Conservation (phyloP, 208 protist genomes). For the Leishmania guyanensis region DNA sequence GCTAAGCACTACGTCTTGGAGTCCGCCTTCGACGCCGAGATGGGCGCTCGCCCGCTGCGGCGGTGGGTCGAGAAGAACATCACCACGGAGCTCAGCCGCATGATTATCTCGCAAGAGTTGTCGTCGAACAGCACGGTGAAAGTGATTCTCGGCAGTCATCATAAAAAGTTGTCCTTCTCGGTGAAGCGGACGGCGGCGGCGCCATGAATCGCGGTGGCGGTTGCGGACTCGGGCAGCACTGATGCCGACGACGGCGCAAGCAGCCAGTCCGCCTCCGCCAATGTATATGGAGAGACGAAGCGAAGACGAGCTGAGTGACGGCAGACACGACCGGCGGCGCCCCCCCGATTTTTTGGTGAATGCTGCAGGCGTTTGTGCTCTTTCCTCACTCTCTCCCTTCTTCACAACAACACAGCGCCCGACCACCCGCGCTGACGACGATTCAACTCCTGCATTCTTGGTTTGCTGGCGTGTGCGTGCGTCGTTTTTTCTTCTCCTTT, state of each 20-base stretch:
- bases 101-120: constrained; percentile 85
- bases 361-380: background rate
- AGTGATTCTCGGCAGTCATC: constrained; percentile 41
- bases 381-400: background rate
- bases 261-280: background rate
- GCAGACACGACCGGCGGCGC: background rate
- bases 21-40: constrained; percentile 78
- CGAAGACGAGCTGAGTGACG: background rate
- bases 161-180: constrained; percentile 55
- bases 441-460: background rate
- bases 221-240: background rate
- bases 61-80: constrained; percentile 91
- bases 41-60: constrained; percentile 90
- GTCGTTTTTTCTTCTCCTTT: background rate
- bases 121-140: constrained; percentile 70
- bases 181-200: constrained; percentile 48
- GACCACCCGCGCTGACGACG: background rate
- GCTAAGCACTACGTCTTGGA: constrained; percentile 78
- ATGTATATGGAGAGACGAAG: background rate
- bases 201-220: constrained; percentile 1
- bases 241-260: background rate
- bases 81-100: constrained; percentile 85
- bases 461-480: background rate
- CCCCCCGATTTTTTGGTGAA: background rate
- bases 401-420: background rate